Evolutionary conservation across 2,329 filamentous ascomycete genomes (phyloP), one percentile per base, ranked within the genome.

Genomic region (Calonectria leucothoes): DNA sequence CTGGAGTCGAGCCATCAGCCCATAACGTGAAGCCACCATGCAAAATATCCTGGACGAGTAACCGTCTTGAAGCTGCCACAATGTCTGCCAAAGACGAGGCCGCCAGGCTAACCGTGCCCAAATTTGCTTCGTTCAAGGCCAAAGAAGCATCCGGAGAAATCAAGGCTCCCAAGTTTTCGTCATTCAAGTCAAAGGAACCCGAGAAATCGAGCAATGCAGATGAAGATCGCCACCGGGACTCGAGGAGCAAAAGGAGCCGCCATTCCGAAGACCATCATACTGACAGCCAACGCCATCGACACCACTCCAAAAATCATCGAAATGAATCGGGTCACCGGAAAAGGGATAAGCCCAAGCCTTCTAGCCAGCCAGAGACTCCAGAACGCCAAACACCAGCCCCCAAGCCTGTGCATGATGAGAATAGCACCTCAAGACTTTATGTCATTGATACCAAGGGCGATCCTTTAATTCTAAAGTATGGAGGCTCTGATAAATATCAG

Each of bases 381-480:
- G 73, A 70, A 20, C 72, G 71, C 11, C 73, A 70, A 15, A 27
- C 12, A n/a, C 51, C 52, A 2, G 59, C 61, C 14, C 51, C 61
- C 31, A 71, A 74, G 52, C 20, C 42, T 15, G 20, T 63, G 35
- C 74, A 69, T 17, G 68, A 73, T 27, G 70, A 49, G 14, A 65
- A 69, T 15, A 71, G 72, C 25, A 70, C 72, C 81, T 75, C 82
- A 29, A 76, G 81, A 80, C 48, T 81, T 4, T 96, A 91, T 82
- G 79, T 91, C 55, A 80, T 94, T 66, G 96, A 98, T 83, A 91
- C 87, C 51, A 92, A 91, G 80, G 96, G 96, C 0, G 96, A 98
- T 79, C 86, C 89, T 6, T 89, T 95, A 61, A 95, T 97, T 76
- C 83, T 93, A 55, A 89, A 89, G 31, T 98, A 96, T 82, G 94